These are phyloP conservation scores for Waltiozyma sp. DNA, from an alignment of 1,139 yeast genomes.

Conservation along the genomic window DNA sequence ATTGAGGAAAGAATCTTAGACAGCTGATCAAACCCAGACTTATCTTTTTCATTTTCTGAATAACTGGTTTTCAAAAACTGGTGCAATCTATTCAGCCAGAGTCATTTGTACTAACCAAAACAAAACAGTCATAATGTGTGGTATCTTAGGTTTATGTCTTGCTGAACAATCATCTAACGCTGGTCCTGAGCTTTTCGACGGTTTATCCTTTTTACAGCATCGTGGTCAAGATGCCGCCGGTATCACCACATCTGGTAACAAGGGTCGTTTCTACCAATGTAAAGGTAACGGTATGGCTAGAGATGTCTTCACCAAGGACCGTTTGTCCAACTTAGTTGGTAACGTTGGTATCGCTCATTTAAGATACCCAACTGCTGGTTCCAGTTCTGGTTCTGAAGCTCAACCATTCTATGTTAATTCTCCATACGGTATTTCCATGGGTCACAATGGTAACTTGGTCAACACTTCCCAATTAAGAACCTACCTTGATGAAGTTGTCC, in stretches of 20 bases:
- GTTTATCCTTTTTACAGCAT: constrained; percentile 88
- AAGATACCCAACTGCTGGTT: constrained; percentile 98
- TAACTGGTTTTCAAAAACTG: too few species aligned
- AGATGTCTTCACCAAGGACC: constrained; percentile 81
- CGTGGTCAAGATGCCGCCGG: constrained; percentile 99
- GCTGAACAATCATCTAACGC: constrained; percentile 67
- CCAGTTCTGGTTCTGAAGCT: constrained; percentile 92
- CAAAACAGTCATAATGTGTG: constrained; percentile 57
- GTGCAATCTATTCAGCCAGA: too few species aligned
- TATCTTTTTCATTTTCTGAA: too few species aligned
- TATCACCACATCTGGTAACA: constrained; percentile 87
- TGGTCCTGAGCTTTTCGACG: constrained; percentile 86
- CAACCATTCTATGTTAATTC: constrained; percentile 98
- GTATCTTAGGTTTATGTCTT: constrained; percentile 78
- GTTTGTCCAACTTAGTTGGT: constrained; percentile 76
- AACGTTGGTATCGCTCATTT: constrained; percentile 93
- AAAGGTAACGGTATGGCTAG: constrained; percentile 99
- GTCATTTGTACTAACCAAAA: not conserved
- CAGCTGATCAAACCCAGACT: constrained; percentile 15
- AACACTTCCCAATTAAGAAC: constrained; percentile 69
- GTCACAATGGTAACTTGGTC: constrained; percentile 92
- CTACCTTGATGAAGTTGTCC: constrained; percentile 85
- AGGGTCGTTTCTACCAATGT: constrained; percentile 92
- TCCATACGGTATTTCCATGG: constrained; percentile 83
- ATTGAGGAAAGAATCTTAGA: constrained; percentile 27